Evolutionary conservation across 805 yeast genomes (phyloP), one percentile per base, ranked within the genome.

Genomic region (Candida nemodendra): DNA sequence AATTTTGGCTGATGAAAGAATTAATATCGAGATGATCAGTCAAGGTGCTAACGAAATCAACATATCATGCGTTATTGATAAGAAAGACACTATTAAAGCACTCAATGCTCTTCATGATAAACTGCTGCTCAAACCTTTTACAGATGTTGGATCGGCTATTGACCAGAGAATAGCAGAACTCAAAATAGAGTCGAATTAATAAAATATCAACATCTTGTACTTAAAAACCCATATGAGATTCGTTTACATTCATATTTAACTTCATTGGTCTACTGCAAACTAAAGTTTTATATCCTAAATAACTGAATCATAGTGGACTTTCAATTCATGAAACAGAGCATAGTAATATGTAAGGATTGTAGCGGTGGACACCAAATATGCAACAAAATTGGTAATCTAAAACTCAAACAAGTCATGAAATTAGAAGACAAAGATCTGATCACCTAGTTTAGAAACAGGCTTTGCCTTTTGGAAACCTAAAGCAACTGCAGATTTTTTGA

Each of bases 21-120:
- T 93, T 58, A 93, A 93, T 65, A 88, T 93, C 52, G 99, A 93
- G 65, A 93, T 93, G 99, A 93, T 93, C 65, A 78, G 89, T 41
- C 99, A 93, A 72, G 99, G 99, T 54, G 96, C 98, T 14, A 91
- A 91, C 57, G 99, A 93, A 66, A 93, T 93, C 57, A 93, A 93
- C 62, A 93, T 93, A 36, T 85, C 95, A 23, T 95, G 97, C 48
- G 99, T 93, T 36, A 88, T 93, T 45, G 85, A 84, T 47, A 88
- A 85, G 49, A 66, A 68, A 39, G 93, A 93, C 56, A 81, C 95
- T 11, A 66, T 87, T 21, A 84, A 85, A 60, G 98, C 98, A 4
- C 71, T 93, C 49, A 80, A 80, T 57, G 83, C 89, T 4, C 79
- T 93, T 41, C 99, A 93, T 59, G 83, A 81, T 30, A 79, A 77